Evolutionary conservation across 2,329 filamentous ascomycete genomes (phyloP).

Genomic region (Aureobasidium melanogenum): DNA sequence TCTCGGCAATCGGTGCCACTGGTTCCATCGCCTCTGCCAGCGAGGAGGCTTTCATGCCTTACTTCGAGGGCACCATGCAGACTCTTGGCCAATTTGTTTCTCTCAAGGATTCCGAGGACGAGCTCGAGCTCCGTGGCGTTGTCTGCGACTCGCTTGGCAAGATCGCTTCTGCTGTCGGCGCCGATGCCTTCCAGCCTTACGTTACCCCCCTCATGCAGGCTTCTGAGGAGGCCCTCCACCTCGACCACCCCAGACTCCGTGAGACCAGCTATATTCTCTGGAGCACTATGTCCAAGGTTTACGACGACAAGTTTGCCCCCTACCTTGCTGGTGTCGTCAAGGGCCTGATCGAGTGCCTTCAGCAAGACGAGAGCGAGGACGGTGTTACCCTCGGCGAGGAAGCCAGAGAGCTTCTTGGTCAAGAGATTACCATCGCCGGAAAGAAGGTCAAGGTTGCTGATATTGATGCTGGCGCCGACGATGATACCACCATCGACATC

Average conservation of each 20-base stretch:
- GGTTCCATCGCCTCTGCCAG: conserved; percentile 84
- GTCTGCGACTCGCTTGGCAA: conserved; percentile 90
- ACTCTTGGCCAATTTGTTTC: conserved; percentile 75
- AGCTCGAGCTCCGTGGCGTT: conserved; percentile 79
- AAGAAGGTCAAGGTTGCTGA: conserved; percentile 77
- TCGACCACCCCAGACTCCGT: conserved; percentile 82
- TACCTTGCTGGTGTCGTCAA: conserved; percentile 72
- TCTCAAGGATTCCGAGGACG: conserved; percentile 82
- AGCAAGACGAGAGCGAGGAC: conserved; percentile 78
- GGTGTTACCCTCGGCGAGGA: conserved; percentile 68
- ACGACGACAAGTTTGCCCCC: conserved; percentile 71
- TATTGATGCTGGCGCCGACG: conserved; percentile 48
- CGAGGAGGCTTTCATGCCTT: conserved; percentile 76
- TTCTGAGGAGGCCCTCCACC: conserved; percentile 79
- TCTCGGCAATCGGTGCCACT: conserved; percentile 77
- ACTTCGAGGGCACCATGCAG: conserved; percentile 83
- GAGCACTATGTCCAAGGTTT: conserved; percentile 90
- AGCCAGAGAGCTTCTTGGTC: conserved; percentile 63
- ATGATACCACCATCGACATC: conserved; percentile 52
- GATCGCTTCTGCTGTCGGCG: conserved; percentile 80
- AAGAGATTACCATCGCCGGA: conserved; percentile 68
- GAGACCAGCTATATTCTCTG: conserved; percentile 97
- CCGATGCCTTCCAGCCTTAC: conserved; percentile 80
- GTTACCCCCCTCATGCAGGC: conserved; percentile 84
- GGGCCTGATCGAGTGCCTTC: conserved; percentile 73